Percentiles rank a stretch among this genome's conserved stretches.
These are phyloP conservation scores for Teratosphaeria pseudoeucalypti DNA, from an alignment of 2,329 filamentous ascomycete species.

Conservation along the genomic window DNA sequence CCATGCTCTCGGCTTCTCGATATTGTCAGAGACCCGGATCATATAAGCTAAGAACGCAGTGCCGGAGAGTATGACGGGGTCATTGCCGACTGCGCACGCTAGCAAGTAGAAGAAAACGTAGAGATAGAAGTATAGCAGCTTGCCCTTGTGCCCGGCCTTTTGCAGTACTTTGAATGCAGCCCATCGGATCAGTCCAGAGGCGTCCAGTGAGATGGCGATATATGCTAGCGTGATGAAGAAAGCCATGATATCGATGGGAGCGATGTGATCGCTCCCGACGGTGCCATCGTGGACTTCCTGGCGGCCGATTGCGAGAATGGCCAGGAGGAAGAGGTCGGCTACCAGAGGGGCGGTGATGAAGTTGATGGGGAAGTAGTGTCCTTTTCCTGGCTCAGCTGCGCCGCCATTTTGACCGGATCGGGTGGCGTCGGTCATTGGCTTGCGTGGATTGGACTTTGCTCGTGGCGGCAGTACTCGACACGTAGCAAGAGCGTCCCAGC, in stretches of 20 bases:
- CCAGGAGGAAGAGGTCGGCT: conserved; percentile 60
- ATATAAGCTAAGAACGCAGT: conserved; percentile 68
- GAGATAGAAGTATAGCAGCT: conserved; percentile 60
- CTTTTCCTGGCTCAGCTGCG: conserved; percentile 15
- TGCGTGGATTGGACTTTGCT: conserved; percentile 1
- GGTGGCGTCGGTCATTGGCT: not conserved
- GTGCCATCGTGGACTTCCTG: conserved; percentile 60
- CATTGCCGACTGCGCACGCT: conserved; percentile 61
- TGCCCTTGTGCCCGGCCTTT: conserved; percentile 56
- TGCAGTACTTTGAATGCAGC: conserved; percentile 61
- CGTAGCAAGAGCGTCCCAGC: conserved; percentile 35
- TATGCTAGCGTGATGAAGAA: conserved; percentile 64
- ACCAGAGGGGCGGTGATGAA: conserved; percentile 61
- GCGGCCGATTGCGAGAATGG: conserved; percentile 56
- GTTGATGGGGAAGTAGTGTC: conserved; percentile 53
- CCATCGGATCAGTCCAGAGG: conserved; percentile 61
- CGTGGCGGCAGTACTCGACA: conserved; percentile 45
- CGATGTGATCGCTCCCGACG: conserved; percentile 54
- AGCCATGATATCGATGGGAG: conserved; percentile 61
- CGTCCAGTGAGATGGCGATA: conserved; percentile 68
- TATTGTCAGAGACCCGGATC: conserved; percentile 65
- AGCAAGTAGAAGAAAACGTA: conserved; percentile 62
- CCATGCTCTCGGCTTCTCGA: conserved; percentile 60
- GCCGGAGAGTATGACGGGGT: conserved; percentile 64
- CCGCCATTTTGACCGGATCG: conserved; percentile 8